A percentile compares a stretch with the other conserved stretches of the same genome.
phyloP scores from a whole-genome alignment of 805 yeast species.

The Myxozyma lipomycoides region DNA sequence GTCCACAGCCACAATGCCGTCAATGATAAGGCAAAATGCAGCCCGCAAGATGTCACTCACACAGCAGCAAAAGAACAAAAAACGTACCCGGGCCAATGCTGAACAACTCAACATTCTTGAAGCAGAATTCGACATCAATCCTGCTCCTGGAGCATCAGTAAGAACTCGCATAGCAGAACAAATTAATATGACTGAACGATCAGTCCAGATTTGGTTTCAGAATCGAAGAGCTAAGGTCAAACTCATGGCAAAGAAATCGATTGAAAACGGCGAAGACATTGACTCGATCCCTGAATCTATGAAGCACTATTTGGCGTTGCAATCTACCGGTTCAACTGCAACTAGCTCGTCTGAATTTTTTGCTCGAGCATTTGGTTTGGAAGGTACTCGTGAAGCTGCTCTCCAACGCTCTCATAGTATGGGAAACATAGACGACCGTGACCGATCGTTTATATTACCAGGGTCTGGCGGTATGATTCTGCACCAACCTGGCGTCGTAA shows the following conservation, averaged over 20 bases:
- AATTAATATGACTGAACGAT: constrained; percentile 81
- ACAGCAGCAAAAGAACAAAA: constrained; percentile 40
- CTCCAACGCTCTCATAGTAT: constrained; percentile 23
- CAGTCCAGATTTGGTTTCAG: constrained; percentile 77
- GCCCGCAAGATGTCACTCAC: constrained; percentile 33
- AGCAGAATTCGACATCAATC: constrained; percentile 63
- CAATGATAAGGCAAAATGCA: constrained; percentile 9
- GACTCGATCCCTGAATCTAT: constrained; percentile 26
- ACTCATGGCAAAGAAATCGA: constrained; percentile 23
- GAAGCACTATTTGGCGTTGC: constrained; percentile 24
- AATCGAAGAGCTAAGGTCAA: constrained; percentile 41
- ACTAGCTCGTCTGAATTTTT: constrained; percentile 16
- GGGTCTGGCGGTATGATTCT: constrained; percentile 10
- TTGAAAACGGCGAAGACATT: constrained; percentile 26
- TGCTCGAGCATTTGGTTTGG: constrained; percentile 22
- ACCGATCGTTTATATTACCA: constrained; percentile 9
- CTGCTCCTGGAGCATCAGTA: constrained; percentile 51
- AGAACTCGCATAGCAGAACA: constrained; percentile 55
- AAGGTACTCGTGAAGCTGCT: not conserved
- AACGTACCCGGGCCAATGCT: constrained; percentile 73
- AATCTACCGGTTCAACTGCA: constrained; percentile 17
- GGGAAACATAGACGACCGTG: constrained; percentile 6
- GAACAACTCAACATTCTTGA: constrained; percentile 68
- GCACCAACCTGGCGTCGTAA: not conserved
- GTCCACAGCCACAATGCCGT: constrained; percentile 47